A percentile compares a stretch with the other conserved stretches of the same genome.
Evolutionary conservation across 2,329 filamentous ascomycete species (phyloP).

Genomic region (Trichophyton benhamiae): DNA sequence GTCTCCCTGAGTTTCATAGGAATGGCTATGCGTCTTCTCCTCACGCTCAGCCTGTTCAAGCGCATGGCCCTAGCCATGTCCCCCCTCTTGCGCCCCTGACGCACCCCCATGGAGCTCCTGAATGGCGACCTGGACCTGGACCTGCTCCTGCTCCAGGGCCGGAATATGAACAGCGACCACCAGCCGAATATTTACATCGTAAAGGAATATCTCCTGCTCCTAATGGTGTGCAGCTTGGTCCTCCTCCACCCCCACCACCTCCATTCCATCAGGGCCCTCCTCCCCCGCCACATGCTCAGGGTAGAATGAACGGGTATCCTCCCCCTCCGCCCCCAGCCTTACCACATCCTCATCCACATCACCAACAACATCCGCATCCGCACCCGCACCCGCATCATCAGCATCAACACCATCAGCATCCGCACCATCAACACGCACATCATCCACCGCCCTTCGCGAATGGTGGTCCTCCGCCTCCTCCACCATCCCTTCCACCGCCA

Average conservation of each 20-base stretch:
- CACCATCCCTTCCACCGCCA: slow-evolving; percentile 21
- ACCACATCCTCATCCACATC: slow-evolving; percentile 20
- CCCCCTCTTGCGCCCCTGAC: slow-evolving; percentile 17
- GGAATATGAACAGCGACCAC: slow-evolving; percentile 25
- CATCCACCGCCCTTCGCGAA: slow-evolving; percentile 22
- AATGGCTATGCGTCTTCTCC: slow-evolving; percentile 21
- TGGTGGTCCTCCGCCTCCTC: slow-evolving; percentile 18
- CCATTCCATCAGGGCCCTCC: slow-evolving; percentile 19
- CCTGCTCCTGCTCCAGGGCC: slow-evolving; percentile 4
- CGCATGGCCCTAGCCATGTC: neutral
- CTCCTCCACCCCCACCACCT: slow-evolving; percentile 11
- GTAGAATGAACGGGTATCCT: slow-evolving; percentile 38
- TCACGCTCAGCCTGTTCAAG: slow-evolving; percentile 14
- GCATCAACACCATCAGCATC: too few relatives aligned
- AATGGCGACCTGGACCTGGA: slow-evolving; percentile 17
- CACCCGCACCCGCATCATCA: too few relatives aligned
- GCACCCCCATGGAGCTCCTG: slow-evolving; percentile 19
- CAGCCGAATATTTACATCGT: slow-evolving; percentile 22
- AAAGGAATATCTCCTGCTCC: slow-evolving; percentile 19
- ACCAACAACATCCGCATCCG: neutral
- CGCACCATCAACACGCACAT: slow-evolving; percentile 2
- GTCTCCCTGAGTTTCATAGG: slow-evolving; percentile 21
- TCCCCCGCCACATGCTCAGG: slow-evolving; percentile 33
- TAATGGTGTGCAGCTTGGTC: slow-evolving; percentile 16
- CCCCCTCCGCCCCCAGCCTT: slow-evolving; percentile 15